These are phyloP conservation scores for Striga hermonthica DNA, from an alignment of 305 asterid species.

Conservation along the genomic window DNA sequence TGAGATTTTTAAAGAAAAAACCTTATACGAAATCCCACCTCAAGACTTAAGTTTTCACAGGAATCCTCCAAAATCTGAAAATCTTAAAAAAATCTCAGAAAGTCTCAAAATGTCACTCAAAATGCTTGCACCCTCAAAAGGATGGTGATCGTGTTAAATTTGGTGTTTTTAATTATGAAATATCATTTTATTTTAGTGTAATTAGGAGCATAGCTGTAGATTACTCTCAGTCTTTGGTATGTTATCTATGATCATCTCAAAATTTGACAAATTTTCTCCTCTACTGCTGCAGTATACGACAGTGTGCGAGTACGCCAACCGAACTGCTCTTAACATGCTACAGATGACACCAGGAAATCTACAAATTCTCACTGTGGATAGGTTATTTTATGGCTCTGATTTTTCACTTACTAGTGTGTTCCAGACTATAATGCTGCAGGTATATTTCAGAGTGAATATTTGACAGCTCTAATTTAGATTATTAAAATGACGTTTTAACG, in stretches of 20 bases:
- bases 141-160: background rate
- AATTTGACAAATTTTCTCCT: conserved; percentile 2
- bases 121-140: background rate
- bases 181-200: background rate
- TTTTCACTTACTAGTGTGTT: conserved; percentile 31
- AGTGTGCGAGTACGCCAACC: conserved; percentile 40
- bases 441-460: conserved; percentile 25
- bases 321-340: conserved; percentile 39
- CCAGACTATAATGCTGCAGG: conserved; percentile 40
- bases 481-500: background rate
- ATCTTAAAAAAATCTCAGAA: too few species aligned
- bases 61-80: too few species aligned
- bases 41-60: too few species aligned
- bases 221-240: background rate
- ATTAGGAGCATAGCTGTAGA: conserved; percentile 1
- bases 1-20: too few species aligned
- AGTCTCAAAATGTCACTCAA: too few species aligned
- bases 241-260: background rate
- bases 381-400: conserved; percentile 36
- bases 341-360: conserved; percentile 34
- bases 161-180: background rate
- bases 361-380: conserved; percentile 32
- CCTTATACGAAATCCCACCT: too few species aligned
- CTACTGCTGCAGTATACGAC: conserved; percentile 29
- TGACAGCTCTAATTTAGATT: background rate